phyloP scores from a whole-genome alignment of 106 monocot genomes.

The Dendrobium officinale region DNA sequence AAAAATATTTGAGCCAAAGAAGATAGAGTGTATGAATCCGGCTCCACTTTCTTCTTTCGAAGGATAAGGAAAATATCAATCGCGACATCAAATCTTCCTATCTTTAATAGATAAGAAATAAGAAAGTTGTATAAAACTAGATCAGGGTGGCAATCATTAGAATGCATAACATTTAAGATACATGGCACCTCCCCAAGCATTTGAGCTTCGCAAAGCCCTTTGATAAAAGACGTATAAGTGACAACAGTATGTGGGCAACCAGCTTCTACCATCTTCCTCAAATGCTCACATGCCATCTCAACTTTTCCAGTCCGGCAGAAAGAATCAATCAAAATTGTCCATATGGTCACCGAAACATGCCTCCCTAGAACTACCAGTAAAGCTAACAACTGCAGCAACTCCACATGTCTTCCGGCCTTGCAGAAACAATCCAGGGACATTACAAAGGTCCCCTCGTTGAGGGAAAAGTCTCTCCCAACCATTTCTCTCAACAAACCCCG shows the following conservation, averaged over 20 bases:
- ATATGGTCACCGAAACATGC: constrained; percentile 22
- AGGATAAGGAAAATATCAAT: constrained; percentile 28
- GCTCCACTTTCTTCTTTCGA: constrained; percentile 21
- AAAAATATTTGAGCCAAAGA: constrained; percentile 28
- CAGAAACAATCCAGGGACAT: constrained; percentile 30
- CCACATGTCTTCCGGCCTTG: constrained; percentile 24
- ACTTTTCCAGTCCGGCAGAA: constrained; percentile 25
- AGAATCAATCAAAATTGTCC: constrained; percentile 48
- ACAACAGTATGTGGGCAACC: constrained; percentile 44
- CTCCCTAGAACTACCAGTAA: constrained; percentile 42
- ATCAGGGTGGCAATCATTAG: constrained; percentile 35
- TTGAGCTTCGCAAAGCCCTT: constrained; percentile 32
- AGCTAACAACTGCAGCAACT: constrained; percentile 34
- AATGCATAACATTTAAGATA: constrained; percentile 40
- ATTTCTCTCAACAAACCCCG: constrained; percentile 29
- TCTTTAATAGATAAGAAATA: constrained; percentile 44
- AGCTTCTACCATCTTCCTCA: constrained; percentile 37
- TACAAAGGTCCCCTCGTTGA: constrained; percentile 23
- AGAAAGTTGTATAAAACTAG: constrained; percentile 51
- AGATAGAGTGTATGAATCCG: constrained; percentile 58
- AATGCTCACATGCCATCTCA: constrained; percentile 29
- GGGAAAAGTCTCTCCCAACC: constrained; percentile 22
- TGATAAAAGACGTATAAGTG: constrained; percentile 55
- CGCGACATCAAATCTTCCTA: constrained; percentile 35
- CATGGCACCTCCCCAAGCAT: constrained; percentile 15